Conservation (phyloP, 1,139 yeast genomes). For the Saccharomyces hybrid region DNA sequence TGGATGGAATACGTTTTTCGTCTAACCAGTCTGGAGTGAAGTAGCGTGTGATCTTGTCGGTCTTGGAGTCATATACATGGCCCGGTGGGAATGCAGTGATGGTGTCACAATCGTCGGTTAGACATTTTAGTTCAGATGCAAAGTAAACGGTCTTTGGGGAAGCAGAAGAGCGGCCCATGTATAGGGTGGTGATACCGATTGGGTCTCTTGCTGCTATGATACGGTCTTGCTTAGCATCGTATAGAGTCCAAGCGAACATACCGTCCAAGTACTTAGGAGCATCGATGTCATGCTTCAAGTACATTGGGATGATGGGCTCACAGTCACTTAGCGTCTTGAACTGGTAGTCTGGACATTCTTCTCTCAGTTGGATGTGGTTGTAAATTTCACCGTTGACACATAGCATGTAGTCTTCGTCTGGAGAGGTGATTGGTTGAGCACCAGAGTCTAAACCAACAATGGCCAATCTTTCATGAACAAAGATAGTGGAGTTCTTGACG, state of each 20-base stretch:
- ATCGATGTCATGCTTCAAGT: slow-evolving; percentile 75
- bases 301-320: slow-evolving; percentile 92
- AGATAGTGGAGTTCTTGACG: slow-evolving; percentile 64
- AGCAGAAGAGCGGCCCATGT: slow-evolving; percentile 77
- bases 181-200: slow-evolving; percentile 89
- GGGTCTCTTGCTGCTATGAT: slow-evolving; percentile 97
- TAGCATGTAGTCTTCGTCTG: slow-evolving; percentile 62
- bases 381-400: slow-evolving; percentile 97
- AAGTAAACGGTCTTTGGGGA: slow-evolving; percentile 73
- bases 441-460: slow-evolving; percentile 93
- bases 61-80: slow-evolving; percentile 84
- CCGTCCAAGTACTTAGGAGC: slow-evolving; percentile 93
- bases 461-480: slow-evolving; percentile 91
- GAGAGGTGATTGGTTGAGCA: slow-evolving; percentile 89
- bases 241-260: slow-evolving; percentile 92
- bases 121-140: slow-evolving; percentile 89
- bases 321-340: slow-evolving; percentile 89
- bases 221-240: slow-evolving; percentile 77
- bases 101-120: slow-evolving; percentile 87
- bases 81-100: slow-evolving; percentile 97
- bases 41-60: slow-evolving; percentile 79
- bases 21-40: slow-evolving; percentile 94
- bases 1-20: slow-evolving; percentile 60
- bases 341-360: slow-evolving; percentile 58
- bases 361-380: slow-evolving; percentile 86